Percentiles rank a stretch among this genome's conserved stretches.
Evolutionary conservation across 768 basidiomycete species (phyloP).

Genomic region (Pisolithus albus): DNA sequence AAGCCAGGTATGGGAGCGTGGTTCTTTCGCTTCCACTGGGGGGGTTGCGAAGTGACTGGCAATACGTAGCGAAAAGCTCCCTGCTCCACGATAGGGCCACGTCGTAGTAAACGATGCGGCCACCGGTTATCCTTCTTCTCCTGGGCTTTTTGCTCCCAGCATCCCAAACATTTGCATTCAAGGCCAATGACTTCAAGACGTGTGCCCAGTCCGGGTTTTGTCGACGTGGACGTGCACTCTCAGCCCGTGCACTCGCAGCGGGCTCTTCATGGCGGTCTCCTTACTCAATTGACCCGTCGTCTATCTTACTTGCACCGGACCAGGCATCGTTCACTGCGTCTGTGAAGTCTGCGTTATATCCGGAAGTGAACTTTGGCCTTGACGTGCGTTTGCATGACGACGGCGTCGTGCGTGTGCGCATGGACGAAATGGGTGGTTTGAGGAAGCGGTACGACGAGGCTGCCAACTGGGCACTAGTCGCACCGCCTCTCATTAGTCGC

Average conservation of each 20-base stretch:
- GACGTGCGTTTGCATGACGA: conserved; percentile 81
- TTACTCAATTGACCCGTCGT: conserved; percentile 67
- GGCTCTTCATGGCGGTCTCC: conserved; percentile 72
- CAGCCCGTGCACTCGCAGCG: conserved; percentile 59
- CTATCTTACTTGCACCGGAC: conserved; percentile 41
- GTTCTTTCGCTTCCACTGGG: no score
- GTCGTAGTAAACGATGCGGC: conserved; percentile 12
- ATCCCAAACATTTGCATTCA: conserved; percentile 43
- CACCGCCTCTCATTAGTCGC: conserved; percentile 59
- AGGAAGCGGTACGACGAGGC: conserved; percentile 89
- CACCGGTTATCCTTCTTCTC: conserved; percentile 24
- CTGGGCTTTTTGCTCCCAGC: conserved; percentile 27
- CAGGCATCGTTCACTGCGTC: conserved; percentile 63
- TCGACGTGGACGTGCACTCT: conserved; percentile 79
- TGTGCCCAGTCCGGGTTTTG: conserved; percentile 96
- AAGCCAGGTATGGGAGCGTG: no score
- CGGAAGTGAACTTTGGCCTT: conserved; percentile 73
- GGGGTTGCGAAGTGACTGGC: neutral
- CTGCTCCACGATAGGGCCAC: neutral
- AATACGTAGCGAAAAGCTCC: neutral
- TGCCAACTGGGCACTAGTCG: conserved; percentile 78
- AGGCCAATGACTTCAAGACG: conserved; percentile 86
- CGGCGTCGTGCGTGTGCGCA: conserved; percentile 84
- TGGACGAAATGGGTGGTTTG: conserved; percentile 81
- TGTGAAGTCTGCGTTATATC: conserved; percentile 80